A percentile compares a stretch with the other conserved stretches of the same genome.
Evolutionary conservation across 495 filamentous ascomycete genomes (phyloP).

Genomic region (Darksidea phi): DNA sequence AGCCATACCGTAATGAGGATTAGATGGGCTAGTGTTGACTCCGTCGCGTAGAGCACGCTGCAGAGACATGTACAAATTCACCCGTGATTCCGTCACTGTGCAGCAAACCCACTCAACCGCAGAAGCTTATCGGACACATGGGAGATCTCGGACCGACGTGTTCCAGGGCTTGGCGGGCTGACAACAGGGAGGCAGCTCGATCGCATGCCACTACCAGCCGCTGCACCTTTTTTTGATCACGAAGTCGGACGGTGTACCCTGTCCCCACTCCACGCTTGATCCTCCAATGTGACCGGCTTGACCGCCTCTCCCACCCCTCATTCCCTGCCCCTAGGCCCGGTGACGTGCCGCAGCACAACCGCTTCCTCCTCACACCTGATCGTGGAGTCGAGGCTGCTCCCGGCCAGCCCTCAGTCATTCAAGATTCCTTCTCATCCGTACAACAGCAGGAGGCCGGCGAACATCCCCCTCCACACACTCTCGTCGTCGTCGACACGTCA

Average conservation of each 20-base stretch:
- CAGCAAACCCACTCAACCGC: too few relatives aligned
- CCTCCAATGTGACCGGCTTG: conserved; percentile 29
- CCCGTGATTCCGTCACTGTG: too few relatives aligned
- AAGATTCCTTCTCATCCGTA: conserved; percentile 52
- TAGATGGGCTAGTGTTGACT: too few relatives aligned
- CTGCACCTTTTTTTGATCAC: conserved; percentile 16
- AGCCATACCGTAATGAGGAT: too few relatives aligned
- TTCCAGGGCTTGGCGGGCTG: neutral
- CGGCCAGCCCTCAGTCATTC: conserved; percentile 49
- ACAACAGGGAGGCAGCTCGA: neutral
- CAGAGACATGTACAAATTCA: too few relatives aligned
- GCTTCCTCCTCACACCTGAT: conserved; percentile 9
- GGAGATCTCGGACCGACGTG: conserved; percentile 1
- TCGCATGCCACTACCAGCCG: conserved; percentile 1
- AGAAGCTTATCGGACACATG: neutral
- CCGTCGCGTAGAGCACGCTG: too few relatives aligned
- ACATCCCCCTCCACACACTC: conserved; percentile 60
- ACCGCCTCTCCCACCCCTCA: conserved; percentile 18
- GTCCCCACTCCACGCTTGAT: conserved; percentile 13
- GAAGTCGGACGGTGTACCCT: neutral
- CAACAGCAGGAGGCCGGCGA: conserved; percentile 49
- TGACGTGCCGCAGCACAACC: conserved; percentile 26
- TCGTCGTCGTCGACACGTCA: conserved; percentile 47
- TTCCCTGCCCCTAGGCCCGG: conserved; percentile 23
- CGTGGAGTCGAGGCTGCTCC: conserved; percentile 52